Evolutionary conservation across 768 basidiomycete species (phyloP).

Genomic region (Cantharellus cinnabarinus): DNA sequence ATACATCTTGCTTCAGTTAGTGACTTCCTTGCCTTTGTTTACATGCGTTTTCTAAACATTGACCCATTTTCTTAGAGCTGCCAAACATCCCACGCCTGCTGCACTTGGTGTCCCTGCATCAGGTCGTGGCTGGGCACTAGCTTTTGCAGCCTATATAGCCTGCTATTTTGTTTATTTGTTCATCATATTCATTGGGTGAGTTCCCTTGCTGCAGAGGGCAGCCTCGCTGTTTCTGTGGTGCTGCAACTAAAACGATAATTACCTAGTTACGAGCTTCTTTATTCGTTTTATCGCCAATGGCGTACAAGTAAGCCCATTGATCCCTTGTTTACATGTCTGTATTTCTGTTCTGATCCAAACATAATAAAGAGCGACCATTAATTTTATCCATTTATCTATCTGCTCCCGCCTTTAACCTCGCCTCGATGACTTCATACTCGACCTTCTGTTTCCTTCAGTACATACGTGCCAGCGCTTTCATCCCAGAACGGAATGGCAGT

Average conservation of each 20-base stretch:
- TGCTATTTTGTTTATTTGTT: constrained; percentile 14
- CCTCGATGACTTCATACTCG: constrained; percentile 57
- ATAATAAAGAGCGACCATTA: constrained; percentile 47
- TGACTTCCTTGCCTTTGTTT: constrained; percentile 10
- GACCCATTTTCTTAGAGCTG: constrained; percentile 28
- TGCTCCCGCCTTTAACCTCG: constrained; percentile 52
- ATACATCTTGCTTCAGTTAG: constrained; percentile 74
- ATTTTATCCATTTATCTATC: constrained; percentile 74
- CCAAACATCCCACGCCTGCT: constrained; percentile 50
- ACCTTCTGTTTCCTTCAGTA: constrained; percentile 73
- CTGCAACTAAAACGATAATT: neutral
- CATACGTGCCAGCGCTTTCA: constrained; percentile 41
- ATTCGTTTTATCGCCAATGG: constrained; percentile 16
- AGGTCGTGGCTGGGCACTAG: constrained; percentile 64
- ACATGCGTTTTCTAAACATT: neutral
- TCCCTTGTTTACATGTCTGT: neutral
- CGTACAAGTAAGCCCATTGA: constrained; percentile 14
- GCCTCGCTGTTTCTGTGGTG: neutral
- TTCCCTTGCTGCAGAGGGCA: constrained; percentile 37
- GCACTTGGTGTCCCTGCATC: constrained; percentile 50
- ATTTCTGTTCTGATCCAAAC: neutral
- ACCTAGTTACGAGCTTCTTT: constrained; percentile 27
- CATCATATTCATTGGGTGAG: neutral
- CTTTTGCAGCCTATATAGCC: constrained; percentile 60
- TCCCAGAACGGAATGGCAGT: neutral